phyloP scores from a whole-genome alignment of 2,329 filamentous ascomycete genomes.

The Aureobasidium sp. region DNA sequence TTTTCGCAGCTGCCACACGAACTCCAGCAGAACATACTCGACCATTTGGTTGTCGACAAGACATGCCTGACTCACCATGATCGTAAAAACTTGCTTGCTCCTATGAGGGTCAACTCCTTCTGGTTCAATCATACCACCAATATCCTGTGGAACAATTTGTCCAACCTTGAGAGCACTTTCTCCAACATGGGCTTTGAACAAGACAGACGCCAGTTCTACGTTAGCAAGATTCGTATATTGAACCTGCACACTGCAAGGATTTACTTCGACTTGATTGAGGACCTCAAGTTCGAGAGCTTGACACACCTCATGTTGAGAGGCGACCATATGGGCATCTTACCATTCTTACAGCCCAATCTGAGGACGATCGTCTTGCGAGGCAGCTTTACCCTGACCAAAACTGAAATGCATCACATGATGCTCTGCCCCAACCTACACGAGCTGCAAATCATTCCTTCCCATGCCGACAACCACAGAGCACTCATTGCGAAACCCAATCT shows the following conservation, averaged over 20 bases:
- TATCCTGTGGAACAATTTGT: not conserved
- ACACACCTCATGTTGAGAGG: not conserved
- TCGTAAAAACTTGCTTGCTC: not conserved
- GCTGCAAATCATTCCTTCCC: not conserved
- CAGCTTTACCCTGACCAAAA: not conserved
- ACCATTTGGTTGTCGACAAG: not conserved
- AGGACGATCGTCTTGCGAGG: not conserved
- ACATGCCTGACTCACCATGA: not conserved
- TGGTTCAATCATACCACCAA: not conserved
- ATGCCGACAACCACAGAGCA: not conserved
- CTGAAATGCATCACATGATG: not conserved
- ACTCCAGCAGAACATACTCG: not conserved
- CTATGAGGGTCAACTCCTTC: not conserved
- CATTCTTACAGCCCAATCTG: not conserved
- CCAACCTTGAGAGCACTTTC: not conserved
- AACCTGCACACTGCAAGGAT: not conserved
- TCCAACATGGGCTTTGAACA: not conserved
- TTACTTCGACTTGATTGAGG: not conserved
- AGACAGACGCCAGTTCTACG: not conserved
- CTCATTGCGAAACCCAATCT: not conserved
- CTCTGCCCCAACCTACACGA: not conserved
- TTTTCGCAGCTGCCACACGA: not conserved
- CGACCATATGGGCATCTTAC: not conserved
- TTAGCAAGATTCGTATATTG: not conserved
- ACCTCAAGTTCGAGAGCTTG: not conserved